phyloP scores from a whole-genome alignment of 108 stramenopile species.

The Skeletonema potamos region DNA sequence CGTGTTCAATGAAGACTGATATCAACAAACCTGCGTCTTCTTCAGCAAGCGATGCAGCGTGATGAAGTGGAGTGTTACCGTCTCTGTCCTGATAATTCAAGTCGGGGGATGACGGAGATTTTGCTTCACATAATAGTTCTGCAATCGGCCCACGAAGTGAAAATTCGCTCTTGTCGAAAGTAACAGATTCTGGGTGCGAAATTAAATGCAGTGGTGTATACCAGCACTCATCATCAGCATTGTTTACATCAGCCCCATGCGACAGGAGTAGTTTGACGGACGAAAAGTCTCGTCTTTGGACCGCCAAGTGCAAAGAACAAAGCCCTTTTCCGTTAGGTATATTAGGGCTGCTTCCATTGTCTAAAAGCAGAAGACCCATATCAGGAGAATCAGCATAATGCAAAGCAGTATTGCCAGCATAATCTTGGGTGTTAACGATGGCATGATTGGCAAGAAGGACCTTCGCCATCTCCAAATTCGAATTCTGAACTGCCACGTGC shows the following conservation, averaged over 20 bases:
- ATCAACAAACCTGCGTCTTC: slow-evolving; percentile 71
- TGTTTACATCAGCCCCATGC: slow-evolving; percentile 64
- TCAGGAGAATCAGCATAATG: slow-evolving; percentile 54
- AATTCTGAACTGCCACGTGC: slow-evolving; percentile 64
- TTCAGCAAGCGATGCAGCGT: slow-evolving; percentile 70
- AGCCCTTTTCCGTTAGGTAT: slow-evolving; percentile 85
- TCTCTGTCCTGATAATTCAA: slow-evolving; percentile 84
- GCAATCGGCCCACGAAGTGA: slow-evolving; percentile 55
- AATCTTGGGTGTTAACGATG: slow-evolving; percentile 73
- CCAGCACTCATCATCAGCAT: slow-evolving; percentile 79
- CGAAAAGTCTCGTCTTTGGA: slow-evolving; percentile 65
- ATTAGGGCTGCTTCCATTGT: slow-evolving; percentile 75
- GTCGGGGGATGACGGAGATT: slow-evolving; percentile 47
- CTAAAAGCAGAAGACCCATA: slow-evolving; percentile 60
- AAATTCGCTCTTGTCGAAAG: not conserved
- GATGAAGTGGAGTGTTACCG: slow-evolving; percentile 86
- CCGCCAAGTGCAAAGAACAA: slow-evolving; percentile 78
- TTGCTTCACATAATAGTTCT: slow-evolving; percentile 48
- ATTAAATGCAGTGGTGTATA: slow-evolving; percentile 79
- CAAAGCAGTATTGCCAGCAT: slow-evolving; percentile 76
- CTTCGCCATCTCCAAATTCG: slow-evolving; percentile 46
- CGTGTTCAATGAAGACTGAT: slow-evolving; percentile 67
- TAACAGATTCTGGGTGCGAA: slow-evolving; percentile 39
- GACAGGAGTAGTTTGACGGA: slow-evolving; percentile 61
- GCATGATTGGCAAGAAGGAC: slow-evolving; percentile 59